phyloP scores from a whole-genome alignment of 2,329 filamentous ascomycete genomes.

The Nothophoma quercina region DNA sequence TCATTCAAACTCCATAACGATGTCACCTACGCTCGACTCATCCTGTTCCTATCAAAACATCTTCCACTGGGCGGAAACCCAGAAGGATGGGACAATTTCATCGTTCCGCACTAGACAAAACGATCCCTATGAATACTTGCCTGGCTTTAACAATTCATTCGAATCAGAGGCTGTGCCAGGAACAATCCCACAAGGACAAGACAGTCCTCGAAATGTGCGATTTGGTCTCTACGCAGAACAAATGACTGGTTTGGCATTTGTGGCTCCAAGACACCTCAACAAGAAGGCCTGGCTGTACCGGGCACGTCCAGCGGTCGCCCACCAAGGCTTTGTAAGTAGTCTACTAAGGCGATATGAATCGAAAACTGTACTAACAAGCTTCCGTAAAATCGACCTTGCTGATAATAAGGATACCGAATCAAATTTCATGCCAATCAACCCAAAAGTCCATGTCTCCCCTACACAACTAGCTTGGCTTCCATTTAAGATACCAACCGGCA shows the following conservation, averaged over 20 bases:
- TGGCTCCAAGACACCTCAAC: conserved; percentile 47
- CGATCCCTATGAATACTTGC: conserved; percentile 65
- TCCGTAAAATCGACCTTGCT: conserved; percentile 45
- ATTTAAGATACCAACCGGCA: no score
- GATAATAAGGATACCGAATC: conserved; percentile 47
- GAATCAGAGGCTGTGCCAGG: conserved; percentile 57
- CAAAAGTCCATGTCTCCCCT: conserved; percentile 47
- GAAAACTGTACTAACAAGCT: no score
- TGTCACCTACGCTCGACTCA: no score
- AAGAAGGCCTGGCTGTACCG: conserved; percentile 48
- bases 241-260: conserved; percentile 47
- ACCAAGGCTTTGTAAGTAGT: conserved; percentile 49
- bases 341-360: no score
- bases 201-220: conserved; percentile 47
- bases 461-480: conserved; percentile 49
- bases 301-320: conserved; percentile 48
- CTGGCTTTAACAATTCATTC: conserved; percentile 63
- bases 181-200: conserved; percentile 57
- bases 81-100: conserved; percentile 63
- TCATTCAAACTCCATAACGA: no score
- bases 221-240: conserved; percentile 50
- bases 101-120: conserved; percentile 63
- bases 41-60: conserved; percentile 50
- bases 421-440: conserved; percentile 46
- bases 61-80: conserved; percentile 65